Conservation (phyloP, 2,329 filamentous ascomycete genomes). For the Ceratocystiopsis minuta region DNA sequence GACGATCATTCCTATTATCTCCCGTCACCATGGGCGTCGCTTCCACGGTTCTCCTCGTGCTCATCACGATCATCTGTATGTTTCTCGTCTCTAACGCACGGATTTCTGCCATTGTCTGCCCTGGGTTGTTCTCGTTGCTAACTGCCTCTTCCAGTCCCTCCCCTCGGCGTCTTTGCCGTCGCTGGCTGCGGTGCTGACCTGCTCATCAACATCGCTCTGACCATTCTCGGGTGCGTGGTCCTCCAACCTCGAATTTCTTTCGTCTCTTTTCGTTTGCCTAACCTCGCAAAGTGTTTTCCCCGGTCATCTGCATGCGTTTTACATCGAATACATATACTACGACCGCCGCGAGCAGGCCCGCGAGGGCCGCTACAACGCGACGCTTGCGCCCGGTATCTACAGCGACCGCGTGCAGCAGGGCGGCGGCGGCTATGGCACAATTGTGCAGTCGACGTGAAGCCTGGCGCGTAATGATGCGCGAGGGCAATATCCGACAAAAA, state of each 20-base stretch:
- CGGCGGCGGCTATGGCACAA: conserved; percentile 31
- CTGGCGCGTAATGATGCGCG: no score
- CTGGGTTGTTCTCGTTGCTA: neutral
- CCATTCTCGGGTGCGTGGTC: conserved; percentile 36
- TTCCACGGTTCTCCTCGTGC: conserved; percentile 29
- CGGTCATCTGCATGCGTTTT: conserved; percentile 66
- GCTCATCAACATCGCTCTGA: conserved; percentile 49
- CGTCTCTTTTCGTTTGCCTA: neutral
- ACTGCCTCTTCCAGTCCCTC: conserved; percentile 33
- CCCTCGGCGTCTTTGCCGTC: conserved; percentile 44
- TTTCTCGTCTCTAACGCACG: no score
- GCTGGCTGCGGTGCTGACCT: conserved; percentile 48
- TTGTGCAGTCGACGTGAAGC: conserved; percentile 5
- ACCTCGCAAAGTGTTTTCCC: conserved; percentile 42
- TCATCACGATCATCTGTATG: conserved; percentile 36
- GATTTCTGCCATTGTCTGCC: neutral
- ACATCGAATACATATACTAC: conserved; percentile 69
- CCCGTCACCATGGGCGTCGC: conserved; percentile 27
- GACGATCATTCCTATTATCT: neutral
- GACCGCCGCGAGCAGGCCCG: conserved; percentile 47
- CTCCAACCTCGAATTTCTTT: no score
- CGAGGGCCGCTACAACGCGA: conserved; percentile 33
- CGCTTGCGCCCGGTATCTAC: conserved; percentile 50
- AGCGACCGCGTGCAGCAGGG: conserved; percentile 55
- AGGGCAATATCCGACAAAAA: no score